These are phyloP conservation scores for Seminavis robusta DNA, from an alignment of 108 stramenopile genomes.

Conservation along the genomic window DNA sequence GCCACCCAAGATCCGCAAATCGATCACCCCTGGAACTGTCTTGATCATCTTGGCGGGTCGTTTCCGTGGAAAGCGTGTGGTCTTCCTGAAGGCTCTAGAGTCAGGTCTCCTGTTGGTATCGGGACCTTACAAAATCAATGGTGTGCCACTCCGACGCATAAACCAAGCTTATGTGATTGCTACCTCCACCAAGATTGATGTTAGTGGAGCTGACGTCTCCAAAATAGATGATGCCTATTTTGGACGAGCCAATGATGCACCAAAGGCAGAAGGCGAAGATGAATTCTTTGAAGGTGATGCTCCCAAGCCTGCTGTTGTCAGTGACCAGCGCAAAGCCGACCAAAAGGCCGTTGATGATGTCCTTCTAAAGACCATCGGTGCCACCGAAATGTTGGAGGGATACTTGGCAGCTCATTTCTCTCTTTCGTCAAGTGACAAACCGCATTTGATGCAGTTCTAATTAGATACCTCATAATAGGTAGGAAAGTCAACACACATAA, in stretches of 20 bases:
- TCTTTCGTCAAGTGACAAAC: constrained; percentile 87
- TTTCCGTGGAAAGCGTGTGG: constrained; percentile 98
- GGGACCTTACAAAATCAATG: constrained; percentile 99
- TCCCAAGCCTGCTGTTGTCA: constrained; percentile 79
- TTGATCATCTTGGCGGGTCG: constrained; percentile 98
- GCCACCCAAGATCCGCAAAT: constrained; percentile 90
- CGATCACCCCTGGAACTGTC: constrained; percentile 97
- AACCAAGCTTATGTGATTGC: constrained; percentile 99
- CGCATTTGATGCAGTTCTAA: constrained; percentile 99
- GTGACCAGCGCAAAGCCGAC: constrained; percentile 91
- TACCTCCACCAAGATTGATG: constrained; percentile 95
- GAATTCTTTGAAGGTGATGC: constrained; percentile 89
- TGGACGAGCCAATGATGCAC: constrained; percentile 65
- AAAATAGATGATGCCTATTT: constrained; percentile 92
- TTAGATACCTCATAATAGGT: no score
- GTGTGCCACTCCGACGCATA: constrained; percentile 97
- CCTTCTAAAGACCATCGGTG: constrained; percentile 72
- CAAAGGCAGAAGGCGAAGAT: constrained; percentile 72
- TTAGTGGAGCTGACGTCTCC: constrained; percentile 83
- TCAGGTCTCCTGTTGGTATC: constrained; percentile 97
- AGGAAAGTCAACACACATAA: no score
- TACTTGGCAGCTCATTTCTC: constrained; percentile 95
- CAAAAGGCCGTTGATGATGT: constrained; percentile 93
- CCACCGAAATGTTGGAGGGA: constrained; percentile 82
- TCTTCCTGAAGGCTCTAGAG: constrained; percentile 94